Evolutionary conservation across 441 rosid genomes (phyloP), one percentile per base, ranked within the genome.

Genomic region (Cnidoscolus chayamansa): DNA sequence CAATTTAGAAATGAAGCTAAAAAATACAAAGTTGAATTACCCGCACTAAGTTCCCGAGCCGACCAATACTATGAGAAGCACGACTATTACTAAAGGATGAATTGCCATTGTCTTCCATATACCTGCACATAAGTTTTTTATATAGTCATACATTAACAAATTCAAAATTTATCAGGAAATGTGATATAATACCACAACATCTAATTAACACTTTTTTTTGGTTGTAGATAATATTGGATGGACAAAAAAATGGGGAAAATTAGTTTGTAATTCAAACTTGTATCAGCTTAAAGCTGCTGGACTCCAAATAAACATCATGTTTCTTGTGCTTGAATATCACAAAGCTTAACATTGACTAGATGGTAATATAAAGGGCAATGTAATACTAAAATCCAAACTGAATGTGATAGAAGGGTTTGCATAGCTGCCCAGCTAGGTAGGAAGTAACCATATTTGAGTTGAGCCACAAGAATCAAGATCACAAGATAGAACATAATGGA

Each of bases 11-110:
- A 47, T 51, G 1, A 70, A 72, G 59, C 10, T 1, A 3, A 32
- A 57, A 61, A 68, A 53, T 58, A 68, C 66, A 35, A 53, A 67
- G 63, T 47, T 50, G 17, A 68, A 70, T 70, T 81, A 95, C 99
- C 88, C 94, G 88, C 35, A 91, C 80, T 76, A 91, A 77, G 81
- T 70, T 91, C 72, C 96, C 89, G 51, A 95, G 87, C 78, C 85
- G 88, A 62, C 99, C 99, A 75, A 93, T 84, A 80, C 67, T 80
- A 80, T 95, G 96, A 79, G 89, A 83, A 77, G 86, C 88, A 37
- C 98, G 94, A 67, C 75, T 84, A 83, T 84, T 91, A 30, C 74
- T 80, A 78, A 74, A 74, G 63, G 79, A 72, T 50, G 84, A 86
- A 64, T 77, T 77, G 50, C 87, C 91, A 79, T 79, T 82, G 62